Evolutionary conservation across 768 basidiomycete genomes (phyloP).

Genomic region (Rhodosporidiobolus odoratus): DNA sequence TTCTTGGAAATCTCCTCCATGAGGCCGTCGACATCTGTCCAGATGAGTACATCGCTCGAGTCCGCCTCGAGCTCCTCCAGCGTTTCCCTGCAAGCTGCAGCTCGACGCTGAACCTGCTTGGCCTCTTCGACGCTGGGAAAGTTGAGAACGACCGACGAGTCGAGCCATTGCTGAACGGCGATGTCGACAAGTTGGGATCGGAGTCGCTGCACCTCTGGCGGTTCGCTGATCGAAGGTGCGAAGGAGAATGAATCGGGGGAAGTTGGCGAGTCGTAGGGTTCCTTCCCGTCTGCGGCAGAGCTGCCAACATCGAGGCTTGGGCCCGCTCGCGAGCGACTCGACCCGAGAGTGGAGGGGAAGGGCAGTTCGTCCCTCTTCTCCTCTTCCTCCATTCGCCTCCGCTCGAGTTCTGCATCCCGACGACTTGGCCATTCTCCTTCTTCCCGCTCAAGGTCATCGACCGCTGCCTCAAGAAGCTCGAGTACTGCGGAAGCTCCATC

Average conservation of each 20-base stretch:
- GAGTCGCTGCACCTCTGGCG: background rate
- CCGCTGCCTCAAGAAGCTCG: background rate
- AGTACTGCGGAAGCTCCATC: background rate
- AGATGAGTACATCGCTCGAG: slow-evolving; percentile 38
- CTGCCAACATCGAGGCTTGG: background rate
- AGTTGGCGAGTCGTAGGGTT: background rate
- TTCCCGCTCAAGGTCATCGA: background rate
- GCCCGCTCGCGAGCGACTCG: background rate
- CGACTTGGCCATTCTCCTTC: background rate
- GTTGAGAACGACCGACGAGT: slow-evolving; percentile 3
- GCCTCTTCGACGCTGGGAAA: slow-evolving; percentile 57
- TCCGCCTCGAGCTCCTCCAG: slow-evolving; percentile 53
- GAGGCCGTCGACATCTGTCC: slow-evolving; percentile 60
- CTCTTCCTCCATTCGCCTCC: background rate
- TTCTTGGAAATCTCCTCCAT: slow-evolving; percentile 58
- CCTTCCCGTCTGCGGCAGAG: background rate
- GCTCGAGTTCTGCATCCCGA: background rate
- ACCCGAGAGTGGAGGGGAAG: background rate
- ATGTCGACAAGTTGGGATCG: background rate
- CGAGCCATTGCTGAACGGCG: slow-evolving; percentile 1
- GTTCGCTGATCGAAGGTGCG: background rate
- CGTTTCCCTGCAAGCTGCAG: slow-evolving; percentile 53
- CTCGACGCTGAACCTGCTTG: slow-evolving; percentile 52
- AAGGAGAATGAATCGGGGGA: background rate
- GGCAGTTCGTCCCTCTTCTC: background rate